Base-by-base conservation (phyloP, 108 stramenopile species). In the Skeletonema grethae region DNA sequence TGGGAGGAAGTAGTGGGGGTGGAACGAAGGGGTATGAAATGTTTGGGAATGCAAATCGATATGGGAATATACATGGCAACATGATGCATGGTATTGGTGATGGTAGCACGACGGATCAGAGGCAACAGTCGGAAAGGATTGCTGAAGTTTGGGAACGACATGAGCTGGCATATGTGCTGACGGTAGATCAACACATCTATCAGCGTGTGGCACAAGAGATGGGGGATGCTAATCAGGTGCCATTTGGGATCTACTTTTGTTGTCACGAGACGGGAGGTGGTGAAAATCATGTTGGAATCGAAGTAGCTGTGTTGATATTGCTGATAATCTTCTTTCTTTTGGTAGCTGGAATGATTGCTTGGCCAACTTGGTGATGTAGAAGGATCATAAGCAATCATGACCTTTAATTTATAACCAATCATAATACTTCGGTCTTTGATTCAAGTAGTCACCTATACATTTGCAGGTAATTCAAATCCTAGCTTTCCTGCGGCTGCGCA, bases 241-340 rank as follows among this genome's bases (percentile, higher is more conserved):
- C 89, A 4, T 84, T 75, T 18, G 86, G 89, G 24, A 63, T 90
- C 32, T 87, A 90, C 57, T 90, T 87, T 77, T 90, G 89, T 68
- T 90, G 89, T 61, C 89, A 87, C 57, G 72, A 77, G 11, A 85
- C 82, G 9, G 86, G 85, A 45, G 65, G 65, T 5, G 84, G 81
- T 11, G 76, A 65, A 7, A 84, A 89, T 61, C 61, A 83, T 80
- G 88, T 89, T 28, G 82, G 82, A n/a, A 89, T 89, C 59, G 69
- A 76, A 24, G 67, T 86, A 16, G 88, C 88, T 11, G 67, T 79
- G 22, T 20, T 43, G 39, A 72, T 79, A 28, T 59, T 79, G 56
- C 28, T 67, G 41, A 25, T 79, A 29, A 43, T 79, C 0, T 72
- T 79, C 32, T 3, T 68, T 15, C 57, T 79, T 11, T 46, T 79